phyloP scores from a whole-genome alignment of 2,329 filamentous ascomycete species.

The Periconia macrospinosa region DNA sequence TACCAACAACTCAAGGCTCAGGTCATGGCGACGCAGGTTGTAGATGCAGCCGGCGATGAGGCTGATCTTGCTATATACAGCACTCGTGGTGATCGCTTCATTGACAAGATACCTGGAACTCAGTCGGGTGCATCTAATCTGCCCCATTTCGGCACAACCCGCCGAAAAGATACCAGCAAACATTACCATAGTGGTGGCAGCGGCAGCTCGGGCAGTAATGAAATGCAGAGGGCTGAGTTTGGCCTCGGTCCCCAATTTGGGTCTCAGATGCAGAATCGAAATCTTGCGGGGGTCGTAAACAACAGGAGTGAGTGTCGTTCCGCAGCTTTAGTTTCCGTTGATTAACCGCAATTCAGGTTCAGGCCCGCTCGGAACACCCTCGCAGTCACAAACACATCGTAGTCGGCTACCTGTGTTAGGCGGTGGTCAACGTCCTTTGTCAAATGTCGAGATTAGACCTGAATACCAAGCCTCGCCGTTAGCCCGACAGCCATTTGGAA shows the following conservation, averaged over 20 bases:
- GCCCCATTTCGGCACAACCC: slow-evolving; percentile 14
- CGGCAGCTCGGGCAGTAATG: slow-evolving; percentile 28
- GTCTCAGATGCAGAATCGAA: slow-evolving; percentile 21
- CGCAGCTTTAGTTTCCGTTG: neutral
- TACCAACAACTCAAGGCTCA: slow-evolving; percentile 61
- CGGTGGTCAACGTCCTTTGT: slow-evolving; percentile 22
- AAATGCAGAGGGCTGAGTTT: slow-evolving; percentile 22
- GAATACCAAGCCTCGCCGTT: slow-evolving; percentile 36
- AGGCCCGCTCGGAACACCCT: slow-evolving; percentile 28
- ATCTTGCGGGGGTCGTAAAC: slow-evolving; percentile 9
- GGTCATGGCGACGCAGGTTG: slow-evolving; percentile 57
- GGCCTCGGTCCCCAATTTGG: slow-evolving; percentile 21
- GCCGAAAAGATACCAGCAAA: slow-evolving; percentile 16
- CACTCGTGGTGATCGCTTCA: slow-evolving; percentile 30
- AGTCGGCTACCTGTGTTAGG: slow-evolving; percentile 34
- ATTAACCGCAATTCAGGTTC: slow-evolving; percentile 18
- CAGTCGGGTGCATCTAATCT: slow-evolving; percentile 27
- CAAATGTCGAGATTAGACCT: slow-evolving; percentile 17
- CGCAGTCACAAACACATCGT: slow-evolving; percentile 25
- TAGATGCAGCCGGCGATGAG: slow-evolving; percentile 57
- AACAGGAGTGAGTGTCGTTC: neutral
- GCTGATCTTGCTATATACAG: slow-evolving; percentile 34
- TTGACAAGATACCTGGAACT: slow-evolving; percentile 33
- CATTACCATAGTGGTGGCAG: slow-evolving; percentile 24
- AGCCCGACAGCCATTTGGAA: slow-evolving; percentile 35